Percentiles rank a stretch among this genome's conserved stretches.
Evolutionary conservation across 768 basidiomycete species (phyloP).

Genomic region (Pisolithus tinctorius): DNA sequence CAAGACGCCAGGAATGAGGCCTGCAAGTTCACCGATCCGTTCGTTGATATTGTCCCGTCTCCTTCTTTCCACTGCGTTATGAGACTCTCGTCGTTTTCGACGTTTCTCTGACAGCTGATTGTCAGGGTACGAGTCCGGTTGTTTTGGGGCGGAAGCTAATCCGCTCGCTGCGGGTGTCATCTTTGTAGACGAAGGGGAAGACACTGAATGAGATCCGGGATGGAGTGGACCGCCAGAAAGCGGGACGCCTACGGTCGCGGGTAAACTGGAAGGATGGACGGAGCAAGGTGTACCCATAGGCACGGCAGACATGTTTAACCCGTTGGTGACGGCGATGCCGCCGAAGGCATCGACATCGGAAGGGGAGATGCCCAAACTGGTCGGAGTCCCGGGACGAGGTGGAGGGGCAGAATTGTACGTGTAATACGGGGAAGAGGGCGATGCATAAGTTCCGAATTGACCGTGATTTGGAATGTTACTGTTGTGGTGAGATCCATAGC

Average conservation of each 20-base stretch:
- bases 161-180: not conserved
- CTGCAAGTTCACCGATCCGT: conserved; percentile 85
- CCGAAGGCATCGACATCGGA: conserved; percentile 20
- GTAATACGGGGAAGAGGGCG: conserved; percentile 28
- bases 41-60: conserved; percentile 93
- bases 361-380: conserved; percentile 21
- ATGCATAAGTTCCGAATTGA: conserved; percentile 15
- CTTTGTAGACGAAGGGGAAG: not conserved
- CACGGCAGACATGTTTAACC: conserved; percentile 5
- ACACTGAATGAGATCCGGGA: conserved; percentile 3
- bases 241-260: conserved; percentile 1
- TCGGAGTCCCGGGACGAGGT: conserved; percentile 6
- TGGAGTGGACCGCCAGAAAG: conserved; percentile 1
- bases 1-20: conserved; percentile 82
- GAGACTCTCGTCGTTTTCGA: conserved; percentile 72
- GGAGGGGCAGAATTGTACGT: conserved; percentile 11
- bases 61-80: conserved; percentile 88
- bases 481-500: conserved; percentile 12
- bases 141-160: conserved; percentile 5
- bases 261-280: conserved; percentile 4
- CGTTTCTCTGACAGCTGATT: conserved; percentile 72
- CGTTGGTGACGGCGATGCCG: conserved; percentile 4
- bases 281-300: conserved; percentile 14
- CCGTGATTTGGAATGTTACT: conserved; percentile 24
- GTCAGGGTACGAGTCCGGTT: conserved; percentile 10